Conservation (phyloP, 768 basidiomycete species). For the Dioszegia aurantiaca region DNA sequence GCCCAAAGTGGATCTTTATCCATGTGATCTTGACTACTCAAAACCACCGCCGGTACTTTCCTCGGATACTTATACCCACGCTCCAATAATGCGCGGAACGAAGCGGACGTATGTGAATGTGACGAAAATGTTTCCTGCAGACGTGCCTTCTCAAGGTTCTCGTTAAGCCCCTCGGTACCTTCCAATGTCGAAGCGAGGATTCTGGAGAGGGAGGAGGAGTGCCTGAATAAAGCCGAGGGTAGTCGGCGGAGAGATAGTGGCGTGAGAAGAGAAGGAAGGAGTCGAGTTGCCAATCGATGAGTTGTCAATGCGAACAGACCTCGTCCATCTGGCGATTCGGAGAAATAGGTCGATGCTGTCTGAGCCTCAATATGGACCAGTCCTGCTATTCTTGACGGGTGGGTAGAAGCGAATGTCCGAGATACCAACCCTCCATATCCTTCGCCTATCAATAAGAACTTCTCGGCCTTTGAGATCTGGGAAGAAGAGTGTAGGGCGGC, state of each 20-base stretch:
- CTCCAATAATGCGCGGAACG: conserved; percentile 39
- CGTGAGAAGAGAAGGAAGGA: conserved; percentile 44
- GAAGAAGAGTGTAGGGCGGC: conserved; percentile 29
- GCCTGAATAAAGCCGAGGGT: conserved; percentile 43
- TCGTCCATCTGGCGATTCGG: conserved; percentile 32
- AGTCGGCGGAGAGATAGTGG: conserved; percentile 45
- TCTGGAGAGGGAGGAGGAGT: conserved; percentile 42
- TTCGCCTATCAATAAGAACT: conserved; percentile 46
- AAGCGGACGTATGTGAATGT: conserved; percentile 40
- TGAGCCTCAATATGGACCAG: conserved; percentile 50
- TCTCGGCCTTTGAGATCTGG: conserved; percentile 14
- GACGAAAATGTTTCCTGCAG: conserved; percentile 47
- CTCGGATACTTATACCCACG: conserved; percentile 36
- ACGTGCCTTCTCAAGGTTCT: conserved; percentile 44
- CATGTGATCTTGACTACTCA: conserved; percentile 36
- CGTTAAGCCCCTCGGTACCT: conserved; percentile 29
- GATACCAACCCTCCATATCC: conserved; percentile 51
- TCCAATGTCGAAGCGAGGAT: conserved; percentile 45
- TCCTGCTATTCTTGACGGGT: conserved; percentile 40
- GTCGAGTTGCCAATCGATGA: conserved; percentile 41
- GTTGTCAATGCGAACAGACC: conserved; percentile 28
- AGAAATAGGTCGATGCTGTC: conserved; percentile 50
- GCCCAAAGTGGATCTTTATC: conserved; percentile 39
- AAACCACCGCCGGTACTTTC: conserved; percentile 36
- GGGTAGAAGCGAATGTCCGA: conserved; percentile 46